Percentiles rank a stretch among this genome's conserved stretches.
phyloP scores from a whole-genome alignment of 768 basidiomycete genomes.

The Dendrothele bispora region DNA sequence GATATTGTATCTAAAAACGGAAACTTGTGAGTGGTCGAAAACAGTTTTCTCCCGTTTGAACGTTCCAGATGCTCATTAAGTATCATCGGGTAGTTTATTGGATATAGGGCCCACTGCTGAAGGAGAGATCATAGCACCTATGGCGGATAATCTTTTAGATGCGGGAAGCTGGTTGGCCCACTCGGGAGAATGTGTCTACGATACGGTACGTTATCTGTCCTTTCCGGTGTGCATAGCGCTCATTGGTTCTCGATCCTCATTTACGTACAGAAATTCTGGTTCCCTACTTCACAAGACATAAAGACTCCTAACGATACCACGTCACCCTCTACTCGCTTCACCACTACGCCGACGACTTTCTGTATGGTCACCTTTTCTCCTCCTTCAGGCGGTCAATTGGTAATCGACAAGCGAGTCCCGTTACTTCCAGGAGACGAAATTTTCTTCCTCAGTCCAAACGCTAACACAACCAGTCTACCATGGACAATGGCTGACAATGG shows the following conservation, averaged over 20 bases:
- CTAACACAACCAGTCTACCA: conserved; percentile 15
- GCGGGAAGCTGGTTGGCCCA: conserved; percentile 53
- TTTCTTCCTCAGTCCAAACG: conserved; percentile 35
- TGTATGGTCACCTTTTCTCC: conserved; percentile 45
- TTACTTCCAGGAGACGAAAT: conserved; percentile 43
- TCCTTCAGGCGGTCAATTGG: conserved; percentile 32
- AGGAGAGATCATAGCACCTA: conserved; percentile 50
- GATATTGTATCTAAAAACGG: conserved; percentile 65
- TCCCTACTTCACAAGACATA: conserved; percentile 39
- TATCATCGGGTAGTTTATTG: conserved; percentile 47
- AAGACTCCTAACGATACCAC: conserved; percentile 20
- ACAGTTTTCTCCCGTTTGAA: background rate
- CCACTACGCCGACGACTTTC: conserved; percentile 49
- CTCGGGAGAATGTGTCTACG: conserved; percentile 52
- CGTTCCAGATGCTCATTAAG: conserved; percentile 2
- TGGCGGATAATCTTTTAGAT: conserved; percentile 46
- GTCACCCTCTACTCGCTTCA: conserved; percentile 45
- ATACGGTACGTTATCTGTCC: conserved; percentile 33
- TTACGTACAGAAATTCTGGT: conserved; percentile 43
- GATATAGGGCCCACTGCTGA: conserved; percentile 57
- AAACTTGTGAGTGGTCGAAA: conserved; percentile 45
- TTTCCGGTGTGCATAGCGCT: background rate
- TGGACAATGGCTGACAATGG: conserved; percentile 33
- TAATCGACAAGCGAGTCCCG: conserved; percentile 41
- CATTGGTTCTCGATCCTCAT: conserved; percentile 1